Evolutionary conservation across 139 green algal genomes (phyloP).

Genomic region (Trebouxia sp.): DNA sequence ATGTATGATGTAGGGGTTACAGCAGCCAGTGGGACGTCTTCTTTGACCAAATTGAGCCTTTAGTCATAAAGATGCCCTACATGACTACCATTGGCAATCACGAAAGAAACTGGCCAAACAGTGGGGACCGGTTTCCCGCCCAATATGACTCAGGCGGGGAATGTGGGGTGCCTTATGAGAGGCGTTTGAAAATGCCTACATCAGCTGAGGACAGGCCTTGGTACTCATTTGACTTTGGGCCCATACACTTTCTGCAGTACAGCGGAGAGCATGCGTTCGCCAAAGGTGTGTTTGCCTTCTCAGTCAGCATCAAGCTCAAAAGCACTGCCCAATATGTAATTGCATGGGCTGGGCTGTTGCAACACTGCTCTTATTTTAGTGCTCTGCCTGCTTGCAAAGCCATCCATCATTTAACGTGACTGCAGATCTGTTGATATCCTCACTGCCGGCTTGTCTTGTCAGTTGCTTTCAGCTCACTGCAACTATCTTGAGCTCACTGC

Average conservation of each 20-base stretch:
- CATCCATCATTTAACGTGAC: not conserved
- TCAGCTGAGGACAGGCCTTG: conserved; percentile 27
- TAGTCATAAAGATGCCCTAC: conserved; percentile 36
- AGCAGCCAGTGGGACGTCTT: conserved; percentile 40
- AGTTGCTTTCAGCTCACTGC: too few species aligned
- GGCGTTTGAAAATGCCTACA: conserved; percentile 29
- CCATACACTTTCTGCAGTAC: conserved; percentile 80
- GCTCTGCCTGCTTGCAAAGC: not conserved
- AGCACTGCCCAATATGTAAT: not conserved
- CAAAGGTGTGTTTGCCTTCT: not conserved
- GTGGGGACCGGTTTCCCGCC: conserved; percentile 6
- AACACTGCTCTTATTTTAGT: not conserved
- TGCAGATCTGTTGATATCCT: too few species aligned
- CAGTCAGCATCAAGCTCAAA: too few species aligned
- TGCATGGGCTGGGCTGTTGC: not conserved
- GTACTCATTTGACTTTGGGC: conserved; percentile 81
- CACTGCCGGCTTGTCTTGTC: too few species aligned
- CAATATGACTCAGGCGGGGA: conserved; percentile 32
- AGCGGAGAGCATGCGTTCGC: conserved; percentile 74
- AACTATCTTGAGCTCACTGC: too few species aligned
- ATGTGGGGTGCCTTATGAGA: conserved; percentile 21
- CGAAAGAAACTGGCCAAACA: conserved; percentile 10
- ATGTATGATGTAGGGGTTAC: conserved; percentile 17
- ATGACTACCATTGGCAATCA: conserved; percentile 31
- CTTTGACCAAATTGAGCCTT: conserved; percentile 34